These are phyloP conservation scores for Galerina marginata DNA, from an alignment of 768 basidiomycete genomes.

Conservation along the genomic window DNA sequence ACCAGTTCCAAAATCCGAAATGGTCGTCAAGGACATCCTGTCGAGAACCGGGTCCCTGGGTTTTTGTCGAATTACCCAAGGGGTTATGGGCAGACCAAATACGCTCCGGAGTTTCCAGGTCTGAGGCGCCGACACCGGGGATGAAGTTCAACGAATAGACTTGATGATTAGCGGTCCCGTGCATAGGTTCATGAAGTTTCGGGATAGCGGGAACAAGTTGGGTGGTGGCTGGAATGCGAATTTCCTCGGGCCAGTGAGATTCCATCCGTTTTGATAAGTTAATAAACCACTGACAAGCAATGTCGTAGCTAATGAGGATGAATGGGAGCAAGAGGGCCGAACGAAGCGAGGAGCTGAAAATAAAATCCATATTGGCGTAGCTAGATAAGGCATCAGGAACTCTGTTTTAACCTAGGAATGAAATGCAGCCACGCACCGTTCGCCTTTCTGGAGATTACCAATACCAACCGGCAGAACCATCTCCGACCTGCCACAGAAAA, in stretches of 20 bases:
- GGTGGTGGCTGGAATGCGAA: not conserved
- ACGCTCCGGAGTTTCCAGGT: conserved; percentile 37
- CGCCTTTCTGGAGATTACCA: conserved; percentile 38
- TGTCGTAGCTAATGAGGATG: conserved; percentile 32
- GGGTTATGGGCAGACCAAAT: conserved; percentile 36
- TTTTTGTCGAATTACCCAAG: conserved; percentile 30
- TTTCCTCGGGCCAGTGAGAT: not conserved
- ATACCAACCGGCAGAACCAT: conserved; percentile 27
- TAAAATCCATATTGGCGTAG: conserved; percentile 33
- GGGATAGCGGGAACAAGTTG: conserved; percentile 26
- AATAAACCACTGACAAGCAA: conserved; percentile 31
- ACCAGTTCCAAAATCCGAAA: conserved; percentile 34
- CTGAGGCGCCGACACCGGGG: conserved; percentile 27
- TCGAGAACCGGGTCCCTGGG: conserved; percentile 35
- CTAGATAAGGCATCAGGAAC: conserved; percentile 12
- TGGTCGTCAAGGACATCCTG: conserved; percentile 40
- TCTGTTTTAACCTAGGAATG: not conserved
- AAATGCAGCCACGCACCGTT: conserved; percentile 23
- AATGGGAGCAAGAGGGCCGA: not conserved
- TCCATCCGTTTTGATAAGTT: conserved; percentile 23
- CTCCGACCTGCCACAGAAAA: conserved; percentile 28
- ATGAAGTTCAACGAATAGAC: conserved; percentile 31
- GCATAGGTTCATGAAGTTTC: conserved; percentile 36
- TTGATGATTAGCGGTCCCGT: conserved; percentile 27
- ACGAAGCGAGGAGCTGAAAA: conserved; percentile 15